Base-by-base conservation (phyloP, 2,329 filamentous ascomycete genomes). In the Claviceps sorghi region DNA sequence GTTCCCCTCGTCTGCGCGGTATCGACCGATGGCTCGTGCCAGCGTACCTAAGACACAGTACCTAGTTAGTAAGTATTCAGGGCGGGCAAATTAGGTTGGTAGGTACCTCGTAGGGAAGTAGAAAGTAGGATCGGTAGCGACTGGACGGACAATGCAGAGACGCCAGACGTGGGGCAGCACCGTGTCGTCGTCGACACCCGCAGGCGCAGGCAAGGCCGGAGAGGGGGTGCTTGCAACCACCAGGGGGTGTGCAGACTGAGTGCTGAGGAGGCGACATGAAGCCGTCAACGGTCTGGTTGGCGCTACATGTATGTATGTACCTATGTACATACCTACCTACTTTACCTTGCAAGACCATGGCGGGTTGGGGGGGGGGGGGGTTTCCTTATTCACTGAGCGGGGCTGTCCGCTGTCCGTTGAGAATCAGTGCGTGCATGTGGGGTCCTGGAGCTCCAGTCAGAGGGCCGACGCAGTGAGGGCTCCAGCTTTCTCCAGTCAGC, bases 1-100 rank as follows among this genome's bases (percentile, higher is more conserved):
- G 49, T 50, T 41, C 21, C 43, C 45, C 21, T 49, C 30, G 43
- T 43, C 61, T 60, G 59, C 58, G 40, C 32, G 13, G 41, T 11
- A 2, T 17, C 21, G 55, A 58, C 59, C 17, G 40, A 40, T 52
- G 32, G 49, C 54, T 62, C 56, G 53, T 63, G 61, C 59, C 62
- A 64, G 55, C 61, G 48, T 57, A 62, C 49, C 55, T n/a, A n/a
- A n/a, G n/a, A n/a, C n/a, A n/a, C n/a, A n/a, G n/a, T n/a, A n/a
- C n/a, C n/a, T n/a, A n/a, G n/a, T n/a, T n/a, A n/a, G n/a, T n/a
- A n/a, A n/a, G n/a, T n/a, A n/a, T n/a, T n/a, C n/a, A n/a, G n/a
- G n/a, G n/a, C n/a, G n/a, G n/a, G n/a, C n/a, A n/a, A n/a, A n/a
- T n/a, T n/a, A n/a, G n/a, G n/a, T n/a, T n/a, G n/a, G n/a, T n/a